Percentiles rank a stretch among this genome's conserved stretches.
phyloP scores from a whole-genome alignment of 306 rosid species.

The Alnus rubra region DNA sequence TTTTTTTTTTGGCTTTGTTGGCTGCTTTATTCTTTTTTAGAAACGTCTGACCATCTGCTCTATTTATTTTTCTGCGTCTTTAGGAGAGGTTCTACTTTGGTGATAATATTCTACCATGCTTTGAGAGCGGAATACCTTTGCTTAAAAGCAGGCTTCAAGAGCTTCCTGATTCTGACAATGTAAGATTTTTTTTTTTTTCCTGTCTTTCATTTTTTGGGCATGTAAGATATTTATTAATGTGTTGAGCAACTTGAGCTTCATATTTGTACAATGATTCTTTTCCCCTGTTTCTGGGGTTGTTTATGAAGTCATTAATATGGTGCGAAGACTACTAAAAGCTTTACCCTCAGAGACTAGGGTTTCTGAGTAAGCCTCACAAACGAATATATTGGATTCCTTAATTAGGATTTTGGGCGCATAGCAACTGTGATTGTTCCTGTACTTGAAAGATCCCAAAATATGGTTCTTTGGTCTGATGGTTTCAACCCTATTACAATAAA shows the following conservation, averaged over 20 bases:
- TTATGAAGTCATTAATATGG: neutral
- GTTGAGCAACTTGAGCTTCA: neutral
- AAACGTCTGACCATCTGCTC: conserved; percentile 15
- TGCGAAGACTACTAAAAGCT: neutral
- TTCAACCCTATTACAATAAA: neutral
- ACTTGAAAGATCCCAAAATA: neutral
- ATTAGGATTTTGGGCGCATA: neutral
- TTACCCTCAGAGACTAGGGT: neutral
- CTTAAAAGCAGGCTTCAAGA: conserved; percentile 82
- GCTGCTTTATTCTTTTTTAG: neutral
- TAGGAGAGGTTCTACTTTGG: conserved; percentile 99
- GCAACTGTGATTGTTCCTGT: neutral
- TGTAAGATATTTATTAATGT: neutral
- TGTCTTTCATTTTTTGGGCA: neutral
- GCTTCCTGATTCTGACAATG: conserved; percentile 94
- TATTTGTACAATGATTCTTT: neutral
- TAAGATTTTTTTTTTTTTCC: conserved; percentile 32
- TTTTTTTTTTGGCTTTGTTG: neutral
- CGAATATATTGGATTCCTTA: neutral
- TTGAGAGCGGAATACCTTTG: conserved; percentile 96
- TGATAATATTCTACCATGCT: conserved; percentile 92
- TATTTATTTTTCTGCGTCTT: conserved; percentile 25
- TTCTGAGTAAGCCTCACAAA: neutral
- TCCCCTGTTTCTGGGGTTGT: neutral
- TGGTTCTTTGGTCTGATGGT: conserved; percentile 3